Evolutionary conservation across 2,329 filamentous ascomycete species (phyloP).

Genomic region (Emmonsiellopsis sp.): DNA sequence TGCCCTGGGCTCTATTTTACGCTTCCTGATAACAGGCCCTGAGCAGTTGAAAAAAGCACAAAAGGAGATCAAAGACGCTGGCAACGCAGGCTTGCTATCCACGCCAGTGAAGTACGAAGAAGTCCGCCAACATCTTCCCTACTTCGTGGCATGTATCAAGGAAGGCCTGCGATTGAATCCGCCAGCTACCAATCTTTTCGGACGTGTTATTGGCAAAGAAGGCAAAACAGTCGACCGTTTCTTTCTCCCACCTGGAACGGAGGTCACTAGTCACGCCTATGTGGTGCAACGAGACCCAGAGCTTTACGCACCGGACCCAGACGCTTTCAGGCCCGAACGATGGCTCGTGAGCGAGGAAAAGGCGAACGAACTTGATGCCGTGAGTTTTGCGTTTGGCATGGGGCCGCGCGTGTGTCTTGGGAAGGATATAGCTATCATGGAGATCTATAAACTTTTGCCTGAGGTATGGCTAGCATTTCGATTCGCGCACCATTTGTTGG

Average conservation of each 20-base stretch:
- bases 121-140: conserved; percentile 21
- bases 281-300: conserved; percentile 32
- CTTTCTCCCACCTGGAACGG: conserved; percentile 17
- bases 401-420: conserved; percentile 16
- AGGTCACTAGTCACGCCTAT: conserved; percentile 10
- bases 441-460: conserved; percentile 15
- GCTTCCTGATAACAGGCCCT: conserved; percentile 18
- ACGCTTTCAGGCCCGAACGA: conserved; percentile 39
- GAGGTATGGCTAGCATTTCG: conserved; percentile 8
- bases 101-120: conserved; percentile 16
- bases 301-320: conserved; percentile 37
- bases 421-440: conserved; percentile 18
- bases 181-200: conserved; percentile 20
- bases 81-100: conserved; percentile 2
- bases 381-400: conserved; percentile 15
- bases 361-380: conserved; percentile 8
- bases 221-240: conserved; percentile 24
- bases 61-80: conserved; percentile 17
- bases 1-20: conserved; percentile 23
- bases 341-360: conserved; percentile 31
- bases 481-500: neutral
- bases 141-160: conserved; percentile 27
- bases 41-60: conserved; percentile 5
- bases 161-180: conserved; percentile 23
- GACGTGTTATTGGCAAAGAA: conserved; percentile 20